Evolutionary conservation across 768 basidiomycete genomes (phyloP).

Genomic region (Tulasnella sp.): DNA sequence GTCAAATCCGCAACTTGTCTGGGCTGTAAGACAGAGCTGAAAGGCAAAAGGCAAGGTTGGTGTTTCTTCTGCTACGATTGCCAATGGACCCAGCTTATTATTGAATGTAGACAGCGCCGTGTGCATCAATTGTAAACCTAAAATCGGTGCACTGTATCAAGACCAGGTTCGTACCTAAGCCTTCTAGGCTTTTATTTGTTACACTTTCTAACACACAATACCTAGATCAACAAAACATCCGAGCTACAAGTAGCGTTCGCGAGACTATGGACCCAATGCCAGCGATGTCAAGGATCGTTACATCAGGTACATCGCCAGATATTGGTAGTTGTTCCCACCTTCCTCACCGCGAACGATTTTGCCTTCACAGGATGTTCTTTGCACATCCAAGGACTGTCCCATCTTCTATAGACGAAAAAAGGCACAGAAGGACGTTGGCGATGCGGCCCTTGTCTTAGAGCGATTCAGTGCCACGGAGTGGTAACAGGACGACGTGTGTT

Average conservation of each 20-base stretch:
- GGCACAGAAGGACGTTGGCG: slow-evolving; percentile 94
- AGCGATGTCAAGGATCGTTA: slow-evolving; percentile 94
- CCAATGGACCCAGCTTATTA: not conserved
- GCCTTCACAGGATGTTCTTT: slow-evolving; percentile 74
- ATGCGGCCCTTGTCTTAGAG: slow-evolving; percentile 63
- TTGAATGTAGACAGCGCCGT: slow-evolving; percentile 65
- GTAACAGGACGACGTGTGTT: not conserved
- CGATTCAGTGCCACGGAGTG: slow-evolving; percentile 49
- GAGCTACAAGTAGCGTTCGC: slow-evolving; percentile 84
- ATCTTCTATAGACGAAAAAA: slow-evolving; percentile 99
- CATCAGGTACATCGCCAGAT: slow-evolving; percentile 45
- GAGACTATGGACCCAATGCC: slow-evolving; percentile 96
- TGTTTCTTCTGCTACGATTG: not conserved
- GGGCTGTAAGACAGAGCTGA: slow-evolving; percentile 86
- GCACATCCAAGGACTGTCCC: slow-evolving; percentile 93
- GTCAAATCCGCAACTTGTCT: slow-evolving; percentile 92
- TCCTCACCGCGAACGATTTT: too few relatives aligned
- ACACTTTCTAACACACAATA: slow-evolving; percentile 22
- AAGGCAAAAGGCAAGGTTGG: slow-evolving; percentile 62
- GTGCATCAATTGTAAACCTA: slow-evolving; percentile 83
- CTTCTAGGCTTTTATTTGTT: not conserved
- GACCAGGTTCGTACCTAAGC: slow-evolving; percentile 52
- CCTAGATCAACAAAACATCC: slow-evolving; percentile 45
- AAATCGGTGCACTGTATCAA: slow-evolving; percentile 81
- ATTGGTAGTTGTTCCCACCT: not conserved